Percentiles rank a stretch among this genome's conserved stretches.
Evolutionary conservation across 2,329 filamentous ascomycete genomes (phyloP).

Genomic region (Cadophora sp.): DNA sequence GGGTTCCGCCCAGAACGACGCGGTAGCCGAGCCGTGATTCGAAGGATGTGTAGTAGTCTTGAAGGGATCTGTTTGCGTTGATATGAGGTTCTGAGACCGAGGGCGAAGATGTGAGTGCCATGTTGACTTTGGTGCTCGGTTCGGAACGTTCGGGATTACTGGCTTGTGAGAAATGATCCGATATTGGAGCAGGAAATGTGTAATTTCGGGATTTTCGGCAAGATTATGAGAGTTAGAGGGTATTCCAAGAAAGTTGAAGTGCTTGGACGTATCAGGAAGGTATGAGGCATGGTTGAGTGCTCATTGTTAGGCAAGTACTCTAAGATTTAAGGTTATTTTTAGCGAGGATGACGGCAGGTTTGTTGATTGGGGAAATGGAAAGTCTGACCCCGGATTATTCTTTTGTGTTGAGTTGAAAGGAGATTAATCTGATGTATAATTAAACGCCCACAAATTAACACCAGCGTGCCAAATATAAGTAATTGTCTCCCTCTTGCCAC

Average conservation of each 20-base stretch:
- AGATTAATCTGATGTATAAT: not conserved
- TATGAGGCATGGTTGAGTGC: not conserved
- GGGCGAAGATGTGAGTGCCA: conserved; percentile 20
- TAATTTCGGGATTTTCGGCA: not conserved
- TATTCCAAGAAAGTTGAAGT: not conserved
- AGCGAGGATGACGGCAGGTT: not conserved
- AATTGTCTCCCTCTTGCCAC: not conserved
- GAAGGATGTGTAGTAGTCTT: conserved; percentile 53
- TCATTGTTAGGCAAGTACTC: not conserved
- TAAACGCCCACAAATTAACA: not conserved
- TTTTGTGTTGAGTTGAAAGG: not conserved
- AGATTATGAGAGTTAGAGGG: not conserved
- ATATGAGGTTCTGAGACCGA: conserved; percentile 39
- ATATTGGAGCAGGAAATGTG: not conserved
- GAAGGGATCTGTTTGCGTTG: conserved; percentile 49
- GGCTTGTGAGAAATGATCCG: not conserved
- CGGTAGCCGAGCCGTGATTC: conserved; percentile 54
- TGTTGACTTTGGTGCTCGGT: conserved; percentile 5
- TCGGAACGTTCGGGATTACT: not conserved
- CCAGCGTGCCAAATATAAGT: not conserved
- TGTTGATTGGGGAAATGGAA: not conserved
- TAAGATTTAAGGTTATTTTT: conserved; percentile 1
- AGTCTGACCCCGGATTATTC: not conserved
- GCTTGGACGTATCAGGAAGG: not conserved
- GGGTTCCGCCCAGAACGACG: conserved; percentile 53